Evolutionary conservation across 441 rosid species (phyloP).

Genomic region (Erysimum cheiri): DNA sequence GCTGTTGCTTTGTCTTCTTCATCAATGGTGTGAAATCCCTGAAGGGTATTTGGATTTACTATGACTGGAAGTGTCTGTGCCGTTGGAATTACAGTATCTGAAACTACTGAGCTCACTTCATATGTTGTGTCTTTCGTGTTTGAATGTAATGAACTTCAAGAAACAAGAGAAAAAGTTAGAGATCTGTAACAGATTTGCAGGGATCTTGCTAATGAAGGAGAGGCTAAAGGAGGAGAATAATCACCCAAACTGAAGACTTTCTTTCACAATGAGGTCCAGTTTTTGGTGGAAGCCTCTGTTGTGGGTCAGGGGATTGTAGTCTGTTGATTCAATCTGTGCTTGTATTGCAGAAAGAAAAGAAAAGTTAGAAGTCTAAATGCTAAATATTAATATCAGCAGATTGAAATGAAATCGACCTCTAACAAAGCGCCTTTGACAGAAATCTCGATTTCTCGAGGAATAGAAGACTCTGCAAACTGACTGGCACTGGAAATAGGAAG

Average conservation of each 20-base stretch:
- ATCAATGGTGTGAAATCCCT: slow-evolving; percentile 37
- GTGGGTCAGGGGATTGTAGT: slow-evolving; percentile 76
- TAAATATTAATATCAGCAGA: not conserved
- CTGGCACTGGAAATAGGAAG: slow-evolving; percentile 58
- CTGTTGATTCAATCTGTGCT: slow-evolving; percentile 76
- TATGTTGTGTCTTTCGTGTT: slow-evolving; percentile 42
- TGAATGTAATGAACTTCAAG: slow-evolving; percentile 55
- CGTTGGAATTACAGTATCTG: slow-evolving; percentile 41
- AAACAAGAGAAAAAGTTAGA: slow-evolving; percentile 5
- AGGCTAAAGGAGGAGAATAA: slow-evolving; percentile 27
- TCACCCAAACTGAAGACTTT: slow-evolving; percentile 85
- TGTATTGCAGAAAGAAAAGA: slow-evolving; percentile 24
- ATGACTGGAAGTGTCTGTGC: slow-evolving; percentile 38
- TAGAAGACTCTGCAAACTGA: slow-evolving; percentile 51
- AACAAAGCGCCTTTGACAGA: slow-evolving; percentile 61
- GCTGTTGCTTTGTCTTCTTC: slow-evolving; percentile 54
- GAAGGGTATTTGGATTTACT: slow-evolving; percentile 35
- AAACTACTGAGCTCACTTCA: slow-evolving; percentile 45
- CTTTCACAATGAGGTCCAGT: slow-evolving; percentile 67
- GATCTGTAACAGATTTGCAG: slow-evolving; percentile 3
- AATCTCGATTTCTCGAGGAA: slow-evolving; percentile 62
- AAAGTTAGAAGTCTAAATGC: slow-evolving; percentile 6
- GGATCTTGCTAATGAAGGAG: slow-evolving; percentile 15
- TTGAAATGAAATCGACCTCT: slow-evolving; percentile 53
- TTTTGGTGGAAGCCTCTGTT: slow-evolving; percentile 88